Base-by-base conservation (phyloP, 2,329 filamentous ascomycete species). In the Colletotrichum liaoningense region DNA sequence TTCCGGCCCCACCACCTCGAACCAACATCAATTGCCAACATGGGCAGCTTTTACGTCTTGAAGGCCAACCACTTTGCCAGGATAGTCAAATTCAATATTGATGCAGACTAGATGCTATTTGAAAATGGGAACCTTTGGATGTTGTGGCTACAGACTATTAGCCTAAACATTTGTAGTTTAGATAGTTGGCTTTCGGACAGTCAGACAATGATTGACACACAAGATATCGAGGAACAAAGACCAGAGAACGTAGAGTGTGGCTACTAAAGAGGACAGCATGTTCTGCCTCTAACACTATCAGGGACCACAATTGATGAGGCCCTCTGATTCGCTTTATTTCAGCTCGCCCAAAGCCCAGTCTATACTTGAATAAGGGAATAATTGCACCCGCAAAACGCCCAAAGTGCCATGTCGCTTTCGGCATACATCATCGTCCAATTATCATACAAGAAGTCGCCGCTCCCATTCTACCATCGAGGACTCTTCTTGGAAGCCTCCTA, bases 371-470 rank as follows among this genome's bases (percentile, higher is more conserved):
- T 42, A 60, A 35, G 22, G 54, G 42, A 74, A 63, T 62, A 49
- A 72, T 74, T 42, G 69, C 72, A 66, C 67, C 68, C 33, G 46
- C 57, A 74, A 68, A 74, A 74, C 72, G 72, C 72, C 72, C 38
- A 59, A 46, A 54, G 68, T 72, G 72, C 72, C 72, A 60, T 60
- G 38, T 49, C 69, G 68, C 69, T 72, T 24, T 63, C 69, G 72
- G 57, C 68, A 67, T 64, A 74, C 72, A 72, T 74, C 72, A 65
- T 66, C 67, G 71, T 62, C 63, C 68, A 54, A 60, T 55, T 74
- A 74, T 74, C 68, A 74, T 74, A 73, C 72, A 74, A 72, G 63
- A 74, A 74, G 63, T 64, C 54, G 69, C 63, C 60, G 63, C 69
- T 67, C 33, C 72, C 55, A 54, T 59, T 8, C 62, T 46, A 30